Conservation (phyloP, 495 filamentous ascomycete genomes). For the Lasiosphaeria miniovina region DNA sequence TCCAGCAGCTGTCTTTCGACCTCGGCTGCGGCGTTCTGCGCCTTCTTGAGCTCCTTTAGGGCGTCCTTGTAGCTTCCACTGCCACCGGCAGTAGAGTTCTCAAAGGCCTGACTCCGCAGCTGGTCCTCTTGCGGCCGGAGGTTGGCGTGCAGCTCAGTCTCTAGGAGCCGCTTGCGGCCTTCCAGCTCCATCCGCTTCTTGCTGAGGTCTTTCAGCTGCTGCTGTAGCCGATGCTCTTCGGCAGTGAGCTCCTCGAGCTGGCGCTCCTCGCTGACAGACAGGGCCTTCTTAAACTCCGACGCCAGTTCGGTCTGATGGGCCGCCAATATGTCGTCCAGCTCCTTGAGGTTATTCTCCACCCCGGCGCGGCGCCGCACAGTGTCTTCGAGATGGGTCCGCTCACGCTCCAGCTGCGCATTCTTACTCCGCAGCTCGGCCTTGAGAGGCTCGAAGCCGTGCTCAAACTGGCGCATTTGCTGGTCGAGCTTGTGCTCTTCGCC, state of each 20-base stretch:
- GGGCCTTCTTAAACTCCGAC: constrained; percentile 87
- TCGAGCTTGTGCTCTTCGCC: constrained; percentile 80
- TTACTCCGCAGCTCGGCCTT: constrained; percentile 70
- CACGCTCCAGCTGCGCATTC: constrained; percentile 65
- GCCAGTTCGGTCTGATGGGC: constrained; percentile 74
- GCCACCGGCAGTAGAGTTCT: constrained; percentile 57
- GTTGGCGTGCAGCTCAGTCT: constrained; percentile 83
- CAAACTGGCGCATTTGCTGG: constrained; percentile 71
- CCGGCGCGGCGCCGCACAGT: constrained; percentile 66
- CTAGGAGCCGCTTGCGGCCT: constrained; percentile 69
- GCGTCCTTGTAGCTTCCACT: constrained; percentile 72
- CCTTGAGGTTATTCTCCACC: constrained; percentile 71
- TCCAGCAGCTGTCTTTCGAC: constrained; percentile 66
- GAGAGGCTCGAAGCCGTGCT: constrained; percentile 78
- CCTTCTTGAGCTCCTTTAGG: constrained; percentile 76
- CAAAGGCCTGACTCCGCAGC: constrained; percentile 72
- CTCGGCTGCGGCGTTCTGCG: constrained; percentile 57
- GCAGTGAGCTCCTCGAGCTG: constrained; percentile 68
- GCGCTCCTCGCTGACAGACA: constrained; percentile 77
- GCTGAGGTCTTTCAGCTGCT: constrained; percentile 70
- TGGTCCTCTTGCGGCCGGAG: constrained; percentile 83
- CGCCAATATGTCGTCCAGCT: constrained; percentile 67
- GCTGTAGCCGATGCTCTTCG: constrained; percentile 67
- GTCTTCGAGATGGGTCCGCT: constrained; percentile 69
- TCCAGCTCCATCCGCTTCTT: constrained; percentile 75